Evolutionary conservation across 208 protist genomes (phyloP), one percentile per base, ranked within the genome.

Genomic region (Leishmania braziliensis): DNA sequence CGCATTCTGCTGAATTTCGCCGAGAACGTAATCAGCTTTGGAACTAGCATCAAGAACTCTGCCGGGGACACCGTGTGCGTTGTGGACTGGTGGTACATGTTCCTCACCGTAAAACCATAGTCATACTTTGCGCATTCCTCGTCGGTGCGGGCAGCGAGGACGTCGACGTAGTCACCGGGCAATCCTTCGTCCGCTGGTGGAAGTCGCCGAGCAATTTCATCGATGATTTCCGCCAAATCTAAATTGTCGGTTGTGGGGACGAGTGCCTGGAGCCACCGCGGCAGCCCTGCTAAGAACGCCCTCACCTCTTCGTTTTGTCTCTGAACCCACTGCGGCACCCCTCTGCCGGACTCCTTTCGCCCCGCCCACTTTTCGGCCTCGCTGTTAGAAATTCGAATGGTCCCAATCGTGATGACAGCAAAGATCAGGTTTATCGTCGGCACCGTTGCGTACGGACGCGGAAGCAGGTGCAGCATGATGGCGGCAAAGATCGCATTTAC

Each of bases 131-230:
- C 48, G 20, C 39, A 20, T n/a, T 73, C 26, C 0, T 12, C 10
- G 10, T 29, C 8, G 53, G 51, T 14, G 2, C 53, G n/a, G 51
- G 72, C 18, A 77, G 50, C 43, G 73, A 65, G n/a, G 81, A 76
- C 62, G 9, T 85, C 68, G 26, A 82, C 50, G 48, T 85, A 85
- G 65, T 85, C 82, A 5, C 71, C 53, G 3, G 58, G 26, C 6
- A 85, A 39, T 3, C 53, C 70, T n/a, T 86, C 82, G 10, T 75
- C 82, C 0, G n/a, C 43, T 36, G 78, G 72, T 10, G 82, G 82
- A 14, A 86, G 74, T 16, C 82, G 71, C n/a, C 78, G 77, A 50
- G 50, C 39, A 60, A 86, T 66, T 63, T 86, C 82, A 5, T 71
- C 74, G 73, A 70, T 43, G n/a, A 86, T 12, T 3, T 50, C 77